These are phyloP conservation scores for Colletotrichum sp. DNA, from an alignment of 2,329 filamentous ascomycete genomes.

Conservation along the genomic window DNA sequence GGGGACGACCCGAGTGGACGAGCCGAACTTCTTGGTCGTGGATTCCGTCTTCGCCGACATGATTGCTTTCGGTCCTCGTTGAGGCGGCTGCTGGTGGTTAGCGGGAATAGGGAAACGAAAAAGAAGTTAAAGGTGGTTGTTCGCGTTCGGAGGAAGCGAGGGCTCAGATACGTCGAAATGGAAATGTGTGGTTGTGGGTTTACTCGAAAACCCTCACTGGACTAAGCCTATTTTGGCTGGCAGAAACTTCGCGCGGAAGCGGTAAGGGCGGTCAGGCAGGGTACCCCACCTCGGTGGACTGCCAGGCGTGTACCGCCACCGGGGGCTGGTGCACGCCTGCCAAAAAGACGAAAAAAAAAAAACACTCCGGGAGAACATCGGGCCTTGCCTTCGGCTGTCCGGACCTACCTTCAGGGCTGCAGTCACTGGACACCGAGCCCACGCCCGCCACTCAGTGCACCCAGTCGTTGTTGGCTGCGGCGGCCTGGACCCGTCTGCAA, in stretches of 20 bases:
- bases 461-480: not conserved
- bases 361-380: not conserved
- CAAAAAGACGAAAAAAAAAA: not conserved
- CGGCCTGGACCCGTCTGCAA: not conserved
- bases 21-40: constrained; percentile 95
- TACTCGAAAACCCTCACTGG: not conserved
- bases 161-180: not conserved
- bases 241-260: not conserved
- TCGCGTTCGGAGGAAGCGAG: constrained; percentile 13
- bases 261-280: not conserved
- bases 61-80: constrained; percentile 36
- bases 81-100: constrained; percentile 22
- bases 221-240: not conserved
- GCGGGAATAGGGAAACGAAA: constrained; percentile 24
- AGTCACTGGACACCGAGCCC: not conserved
- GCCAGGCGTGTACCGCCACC: not conserved
- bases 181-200: not conserved
- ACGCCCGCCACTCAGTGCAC: not conserved
- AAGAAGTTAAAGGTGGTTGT: constrained; percentile 19
- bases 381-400: not conserved
- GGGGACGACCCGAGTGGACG: constrained; percentile 91
- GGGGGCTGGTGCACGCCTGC: not conserved
- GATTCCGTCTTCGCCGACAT: constrained; percentile 77
- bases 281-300: not conserved
- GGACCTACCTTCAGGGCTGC: not conserved